Conservation (phyloP, 129 eudicot species). For the Chrysanthemum seticuspe region DNA sequence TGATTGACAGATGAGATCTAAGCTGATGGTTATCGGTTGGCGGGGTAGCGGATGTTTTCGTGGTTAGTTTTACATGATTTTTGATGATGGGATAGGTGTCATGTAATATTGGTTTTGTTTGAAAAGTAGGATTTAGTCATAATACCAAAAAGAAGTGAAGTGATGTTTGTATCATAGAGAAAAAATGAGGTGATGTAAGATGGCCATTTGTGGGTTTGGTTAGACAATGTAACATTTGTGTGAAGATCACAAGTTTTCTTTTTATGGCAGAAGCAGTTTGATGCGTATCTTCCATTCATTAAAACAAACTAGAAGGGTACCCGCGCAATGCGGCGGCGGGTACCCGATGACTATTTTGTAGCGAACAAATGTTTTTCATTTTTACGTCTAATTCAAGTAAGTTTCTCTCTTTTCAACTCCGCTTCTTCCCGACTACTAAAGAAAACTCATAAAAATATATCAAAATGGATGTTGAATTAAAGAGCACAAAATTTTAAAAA, state of each 20-base stretch:
- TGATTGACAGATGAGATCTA: slow-evolving; percentile 40
- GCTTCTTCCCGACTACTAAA: too few species aligned
- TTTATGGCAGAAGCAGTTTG: slow-evolving; percentile 4
- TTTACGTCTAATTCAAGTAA: too few species aligned
- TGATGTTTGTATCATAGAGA: slow-evolving; percentile 51
- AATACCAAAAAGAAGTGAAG: slow-evolving; percentile 4
- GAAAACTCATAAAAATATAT: too few species aligned
- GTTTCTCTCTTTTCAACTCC: too few species aligned
- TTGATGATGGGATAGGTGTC: slow-evolving; percentile 11
- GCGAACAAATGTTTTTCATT: too few species aligned
- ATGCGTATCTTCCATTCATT: slow-evolving; percentile 6
- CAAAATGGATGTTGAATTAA: too few species aligned
- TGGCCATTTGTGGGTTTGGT: slow-evolving; percentile 29
- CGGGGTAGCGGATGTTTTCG: slow-evolving; percentile 34
- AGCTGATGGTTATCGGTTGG: slow-evolving; percentile 28
- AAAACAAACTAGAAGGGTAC: not conserved
- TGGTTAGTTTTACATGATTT: slow-evolving; percentile 37
- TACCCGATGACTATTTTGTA: too few species aligned
- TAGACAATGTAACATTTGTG: slow-evolving; percentile 43
- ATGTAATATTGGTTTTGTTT: slow-evolving; percentile 39
- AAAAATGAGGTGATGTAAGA: slow-evolving; percentile 28
- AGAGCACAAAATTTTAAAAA: too few species aligned
- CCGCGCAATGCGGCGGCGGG: too few species aligned
- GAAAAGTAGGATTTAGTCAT: slow-evolving; percentile 6
- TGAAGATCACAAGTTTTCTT: slow-evolving; percentile 32